These are phyloP conservation scores for Hyaloperonospora arabidopsidis DNA, from an alignment of 352 stramenopile genomes.

Conservation along the genomic window DNA sequence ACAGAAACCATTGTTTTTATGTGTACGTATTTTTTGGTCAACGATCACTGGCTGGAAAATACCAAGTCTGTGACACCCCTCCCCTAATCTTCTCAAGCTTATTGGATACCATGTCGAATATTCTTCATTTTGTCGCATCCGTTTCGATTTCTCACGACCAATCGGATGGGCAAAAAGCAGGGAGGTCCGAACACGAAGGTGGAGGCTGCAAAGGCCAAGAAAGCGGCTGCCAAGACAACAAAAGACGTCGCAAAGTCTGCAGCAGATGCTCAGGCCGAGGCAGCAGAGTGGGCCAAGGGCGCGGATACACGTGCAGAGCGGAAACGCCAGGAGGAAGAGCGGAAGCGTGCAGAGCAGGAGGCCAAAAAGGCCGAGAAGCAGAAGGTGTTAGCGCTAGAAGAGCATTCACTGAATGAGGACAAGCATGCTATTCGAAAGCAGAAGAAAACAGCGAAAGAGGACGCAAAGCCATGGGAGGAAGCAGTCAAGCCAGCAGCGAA, in stretches of 20 bases:
- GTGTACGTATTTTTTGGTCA: no score
- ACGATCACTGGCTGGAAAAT: no score
- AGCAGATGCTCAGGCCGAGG: conserved; percentile 32
- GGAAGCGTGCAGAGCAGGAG: conserved; percentile 51
- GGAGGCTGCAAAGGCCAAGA: conserved; percentile 65
- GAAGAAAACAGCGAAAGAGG: conserved; percentile 59
- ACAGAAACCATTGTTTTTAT: no score
- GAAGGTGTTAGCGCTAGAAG: conserved; percentile 58
- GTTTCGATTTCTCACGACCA: conserved; percentile 15
- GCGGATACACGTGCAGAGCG: conserved; percentile 37
- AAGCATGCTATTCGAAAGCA: conserved; percentile 59
- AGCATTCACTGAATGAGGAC: conserved; percentile 51
- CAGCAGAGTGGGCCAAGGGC: conserved; percentile 55
- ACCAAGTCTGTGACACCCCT: no score
- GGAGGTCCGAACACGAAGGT: conserved; percentile 61
- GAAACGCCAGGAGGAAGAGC: conserved; percentile 48
- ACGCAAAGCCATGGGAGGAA: conserved; percentile 60
- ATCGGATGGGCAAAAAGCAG: conserved; percentile 44
- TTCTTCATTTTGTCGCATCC: neutral
- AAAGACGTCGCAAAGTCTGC: conserved; percentile 54
- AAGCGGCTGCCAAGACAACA: conserved; percentile 40
- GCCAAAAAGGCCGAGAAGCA: conserved; percentile 70
- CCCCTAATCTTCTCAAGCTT: no score
- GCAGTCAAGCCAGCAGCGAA: conserved; percentile 50
- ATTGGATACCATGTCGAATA: conserved; percentile 4